Evolutionary conservation across 1,284 basidiomycete species (phyloP), one percentile per base, ranked within the genome.

Genomic region (Tylopilus sp.): DNA sequence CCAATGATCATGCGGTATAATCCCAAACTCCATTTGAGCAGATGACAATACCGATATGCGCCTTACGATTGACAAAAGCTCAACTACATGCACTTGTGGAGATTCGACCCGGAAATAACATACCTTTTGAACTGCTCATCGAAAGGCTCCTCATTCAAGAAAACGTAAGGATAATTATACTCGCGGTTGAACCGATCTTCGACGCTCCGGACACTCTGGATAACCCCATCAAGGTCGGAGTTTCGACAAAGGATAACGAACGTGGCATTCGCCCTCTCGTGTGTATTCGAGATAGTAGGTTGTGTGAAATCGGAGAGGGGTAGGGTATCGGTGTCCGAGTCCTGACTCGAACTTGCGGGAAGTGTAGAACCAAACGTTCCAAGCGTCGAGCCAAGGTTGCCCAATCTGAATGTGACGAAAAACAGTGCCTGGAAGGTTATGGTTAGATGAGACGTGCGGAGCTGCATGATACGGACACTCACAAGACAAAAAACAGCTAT

Each of bases 1-100:
- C 95, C 95, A 96, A 67, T 94, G 87, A 44, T 92, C 88, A 26
- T 74, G 74, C 1, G 91, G 89, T 58, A 97, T 91, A 44, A 88
- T 74, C 6, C 94, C 95, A 76, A 95, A 97, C 26, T 83, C 79
- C 60, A 90, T 83, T 24, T 83, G 83, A 4, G 88, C 83, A 54
- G 83, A 79, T 15, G 86, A 88, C 52, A 92, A 74, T 12, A 87
- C 82, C 53, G 83, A 82, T 6, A 92, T 85, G 52, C 89, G 85
- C 69, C 89, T 75, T 26, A 16, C 16, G 39, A 33, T 57, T 87
- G 67, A 44, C 3, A n/a, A 41, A n/a, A 10, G 9, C 29, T 76
- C 70, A 63, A 69, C 64, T 64, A 13, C 3, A 29, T 32, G 39
- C 32, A 57, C 26, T 71, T 53, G 19, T 69, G 62, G 47, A n/a